phyloP scores from a whole-genome alignment of 352 stramenopile species.

The Globisporangium echinulatum region DNA sequence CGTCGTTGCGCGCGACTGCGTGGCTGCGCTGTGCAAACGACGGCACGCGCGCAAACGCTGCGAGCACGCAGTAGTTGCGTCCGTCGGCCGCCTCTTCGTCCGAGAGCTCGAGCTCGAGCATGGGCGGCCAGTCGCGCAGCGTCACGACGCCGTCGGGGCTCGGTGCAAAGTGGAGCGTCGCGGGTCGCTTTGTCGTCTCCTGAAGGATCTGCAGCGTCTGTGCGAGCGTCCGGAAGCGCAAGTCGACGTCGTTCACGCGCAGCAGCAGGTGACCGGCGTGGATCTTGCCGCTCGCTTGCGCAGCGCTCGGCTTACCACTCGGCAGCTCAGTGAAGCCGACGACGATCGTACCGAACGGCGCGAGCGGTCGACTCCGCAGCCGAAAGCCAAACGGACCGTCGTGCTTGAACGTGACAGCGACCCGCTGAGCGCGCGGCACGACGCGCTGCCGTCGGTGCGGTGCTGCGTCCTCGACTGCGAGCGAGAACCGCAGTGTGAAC shows the following conservation, averaged over 20 bases:
- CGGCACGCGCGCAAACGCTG: constrained; percentile 58
- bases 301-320: constrained; percentile 47
- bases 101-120: constrained; percentile 66
- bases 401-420: constrained; percentile 64
- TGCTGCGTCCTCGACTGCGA: constrained; percentile 50
- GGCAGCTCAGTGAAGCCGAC: constrained; percentile 50
- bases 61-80: constrained; percentile 61
- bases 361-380: constrained; percentile 64
- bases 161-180: constrained; percentile 64
- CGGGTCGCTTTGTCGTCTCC: constrained; percentile 49
- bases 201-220: constrained; percentile 57
- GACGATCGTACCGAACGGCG: constrained; percentile 65
- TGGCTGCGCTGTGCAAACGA: constrained; percentile 70
- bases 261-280: constrained; percentile 54
- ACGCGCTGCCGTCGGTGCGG: constrained; percentile 46
- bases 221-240: constrained; percentile 54
- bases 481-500: constrained; percentile 61
- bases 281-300: constrained; percentile 71
- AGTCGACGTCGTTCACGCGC: constrained; percentile 60
- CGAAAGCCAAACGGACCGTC: constrained; percentile 67
- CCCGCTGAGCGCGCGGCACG: constrained; percentile 41
- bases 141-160: constrained; percentile 77
- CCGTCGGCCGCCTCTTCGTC: constrained; percentile 50
- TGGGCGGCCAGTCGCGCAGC: constrained; percentile 74
- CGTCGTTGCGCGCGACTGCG: constrained; percentile 52